phyloP scores from a whole-genome alignment of 2,329 filamentous ascomycete genomes.

The Colletotrichum higginsianum region DNA sequence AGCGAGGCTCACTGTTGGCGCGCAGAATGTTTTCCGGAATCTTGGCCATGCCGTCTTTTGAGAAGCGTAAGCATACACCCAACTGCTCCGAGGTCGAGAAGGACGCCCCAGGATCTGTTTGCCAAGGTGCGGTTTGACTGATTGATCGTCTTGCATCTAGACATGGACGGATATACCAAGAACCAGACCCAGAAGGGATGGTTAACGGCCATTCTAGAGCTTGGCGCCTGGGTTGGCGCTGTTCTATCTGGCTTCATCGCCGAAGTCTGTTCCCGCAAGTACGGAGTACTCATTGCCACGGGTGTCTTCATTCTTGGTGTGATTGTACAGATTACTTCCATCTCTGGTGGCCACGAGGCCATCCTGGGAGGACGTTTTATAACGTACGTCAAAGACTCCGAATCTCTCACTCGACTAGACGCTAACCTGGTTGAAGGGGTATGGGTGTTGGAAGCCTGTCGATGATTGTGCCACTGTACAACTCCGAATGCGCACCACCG shows the following conservation, averaged over 20 bases:
- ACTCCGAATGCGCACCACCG: constrained; percentile 62
- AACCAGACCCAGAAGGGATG: constrained; percentile 64
- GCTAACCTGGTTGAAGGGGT: constrained; percentile 55
- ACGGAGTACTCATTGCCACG: constrained; percentile 76
- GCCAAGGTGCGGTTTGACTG: constrained; percentile 2
- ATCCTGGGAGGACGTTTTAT: constrained; percentile 82
- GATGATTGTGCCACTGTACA: constrained; percentile 75
- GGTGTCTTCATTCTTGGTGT: constrained; percentile 80
- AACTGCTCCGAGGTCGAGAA: no score
- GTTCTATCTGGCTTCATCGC: constrained; percentile 80
- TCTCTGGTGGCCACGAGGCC: constrained; percentile 67
- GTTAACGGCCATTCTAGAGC: constrained; percentile 78
- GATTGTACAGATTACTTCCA: constrained; percentile 75
- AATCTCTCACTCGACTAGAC: accelerated
- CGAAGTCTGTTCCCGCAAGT: constrained; percentile 78
- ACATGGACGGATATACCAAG: constrained; percentile 61
- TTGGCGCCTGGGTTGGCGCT: constrained; percentile 84
- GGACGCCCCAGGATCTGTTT: no score
- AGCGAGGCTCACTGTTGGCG: background rate
- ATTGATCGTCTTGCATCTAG: constrained; percentile 49
- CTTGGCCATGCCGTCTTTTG: constrained; percentile 69
- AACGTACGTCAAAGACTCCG: constrained; percentile 60
- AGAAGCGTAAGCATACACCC: constrained; percentile 58
- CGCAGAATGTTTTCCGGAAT: constrained; percentile 80
- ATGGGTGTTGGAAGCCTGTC: constrained; percentile 79